These are phyloP conservation scores for Aspergillus sparsus DNA, from an alignment of 495 filamentous ascomycete species.

Conservation along the genomic window DNA sequence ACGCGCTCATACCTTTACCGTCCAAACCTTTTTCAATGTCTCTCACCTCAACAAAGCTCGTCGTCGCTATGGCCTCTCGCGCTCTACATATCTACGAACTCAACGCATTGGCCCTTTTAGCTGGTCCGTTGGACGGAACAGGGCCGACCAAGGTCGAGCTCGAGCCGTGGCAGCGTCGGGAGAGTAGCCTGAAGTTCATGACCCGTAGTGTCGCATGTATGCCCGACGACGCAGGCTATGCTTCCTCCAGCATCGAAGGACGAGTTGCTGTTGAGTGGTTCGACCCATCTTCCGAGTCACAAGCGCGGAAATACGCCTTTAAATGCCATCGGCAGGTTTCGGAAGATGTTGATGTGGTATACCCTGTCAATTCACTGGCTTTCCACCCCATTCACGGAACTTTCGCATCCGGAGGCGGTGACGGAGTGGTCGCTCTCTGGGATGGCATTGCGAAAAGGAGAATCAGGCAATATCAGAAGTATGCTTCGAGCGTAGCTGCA, in stretches of 20 bases:
- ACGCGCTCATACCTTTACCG: conserved; percentile 65
- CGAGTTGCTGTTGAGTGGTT: conserved; percentile 97
- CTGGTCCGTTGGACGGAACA: conserved; percentile 49
- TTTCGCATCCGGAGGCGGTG: conserved; percentile 90
- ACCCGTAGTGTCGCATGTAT: conserved; percentile 93
- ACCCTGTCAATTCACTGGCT: conserved; percentile 89
- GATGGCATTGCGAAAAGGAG: conserved; percentile 90
- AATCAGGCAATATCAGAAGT: conserved; percentile 86
- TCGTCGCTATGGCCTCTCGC: conserved; percentile 94
- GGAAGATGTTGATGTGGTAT: conserved; percentile 82
- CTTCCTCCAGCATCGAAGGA: conserved; percentile 85
- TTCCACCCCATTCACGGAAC: conserved; percentile 92
- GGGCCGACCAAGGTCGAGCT: conserved; percentile 53
- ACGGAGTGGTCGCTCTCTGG: conserved; percentile 94
- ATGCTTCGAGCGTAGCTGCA: conserved; percentile 72
- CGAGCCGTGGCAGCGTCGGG: conserved; percentile 84
- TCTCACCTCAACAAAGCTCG: conserved; percentile 75
- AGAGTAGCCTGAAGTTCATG: conserved; percentile 93
- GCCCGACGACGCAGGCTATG: conserved; percentile 92
- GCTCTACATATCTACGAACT: conserved; percentile 92
- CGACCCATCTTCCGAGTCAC: conserved; percentile 78
- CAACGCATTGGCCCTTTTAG: conserved; percentile 56
- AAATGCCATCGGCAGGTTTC: conserved; percentile 87
- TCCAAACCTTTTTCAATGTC: conserved; percentile 88
- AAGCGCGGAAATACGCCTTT: conserved; percentile 95